These are phyloP conservation scores for Immersiella caudata DNA, from an alignment of 495 filamentous ascomycete genomes.

Conservation along the genomic window DNA sequence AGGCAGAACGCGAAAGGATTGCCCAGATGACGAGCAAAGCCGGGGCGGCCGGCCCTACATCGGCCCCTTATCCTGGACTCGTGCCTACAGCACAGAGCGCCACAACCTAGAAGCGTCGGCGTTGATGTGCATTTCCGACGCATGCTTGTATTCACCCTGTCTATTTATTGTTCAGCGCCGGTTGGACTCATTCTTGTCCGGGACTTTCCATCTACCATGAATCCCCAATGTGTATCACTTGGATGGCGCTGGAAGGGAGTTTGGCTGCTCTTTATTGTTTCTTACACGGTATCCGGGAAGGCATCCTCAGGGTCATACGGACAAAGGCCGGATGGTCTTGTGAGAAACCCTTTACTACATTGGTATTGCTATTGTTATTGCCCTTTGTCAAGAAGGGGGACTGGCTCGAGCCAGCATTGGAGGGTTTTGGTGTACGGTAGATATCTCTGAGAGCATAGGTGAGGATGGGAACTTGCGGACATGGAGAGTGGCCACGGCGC, in stretches of 20 bases:
- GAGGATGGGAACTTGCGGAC: not conserved
- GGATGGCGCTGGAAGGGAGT: not conserved
- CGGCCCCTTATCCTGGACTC: constrained; percentile 6
- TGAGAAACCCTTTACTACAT: not conserved
- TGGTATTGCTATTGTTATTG: not conserved
- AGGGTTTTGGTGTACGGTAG: not conserved
- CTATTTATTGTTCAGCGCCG: not conserved
- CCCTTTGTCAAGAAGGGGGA: not conserved
- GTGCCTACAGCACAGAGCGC: not conserved
- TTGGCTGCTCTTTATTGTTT: not conserved
- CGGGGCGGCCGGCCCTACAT: not conserved
- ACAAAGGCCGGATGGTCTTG: not conserved
- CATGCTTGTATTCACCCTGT: not conserved
- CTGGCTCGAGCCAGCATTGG: not conserved
- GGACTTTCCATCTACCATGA: not conserved
- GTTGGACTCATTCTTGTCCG: not conserved
- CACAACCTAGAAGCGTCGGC: not conserved
- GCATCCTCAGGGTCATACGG: not conserved
- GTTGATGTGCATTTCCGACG: not conserved
- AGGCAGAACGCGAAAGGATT: constrained; percentile 49
- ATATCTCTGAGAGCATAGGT: not conserved
- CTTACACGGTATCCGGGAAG: not conserved
- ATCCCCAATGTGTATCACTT: not conserved
- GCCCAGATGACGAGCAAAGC: constrained; percentile 29
- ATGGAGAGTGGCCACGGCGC: not conserved